phyloP scores from a whole-genome alignment of 2,329 filamentous ascomycete genomes.

The Fusarium avenaceum region DNA sequence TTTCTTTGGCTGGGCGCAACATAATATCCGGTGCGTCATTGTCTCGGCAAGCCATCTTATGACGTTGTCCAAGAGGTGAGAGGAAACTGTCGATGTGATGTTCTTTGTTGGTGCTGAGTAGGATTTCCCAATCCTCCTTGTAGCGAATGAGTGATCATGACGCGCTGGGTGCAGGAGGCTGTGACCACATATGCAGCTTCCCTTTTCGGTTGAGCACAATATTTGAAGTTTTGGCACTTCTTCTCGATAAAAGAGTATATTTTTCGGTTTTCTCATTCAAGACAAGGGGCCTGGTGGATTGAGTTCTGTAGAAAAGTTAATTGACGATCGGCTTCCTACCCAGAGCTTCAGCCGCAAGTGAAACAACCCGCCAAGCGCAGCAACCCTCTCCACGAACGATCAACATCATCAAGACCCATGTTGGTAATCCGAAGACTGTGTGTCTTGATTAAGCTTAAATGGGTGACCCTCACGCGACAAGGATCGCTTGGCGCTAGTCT shows the following conservation, averaged over 20 bases:
- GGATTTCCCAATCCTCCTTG: background rate
- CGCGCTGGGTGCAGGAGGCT: constrained; percentile 6
- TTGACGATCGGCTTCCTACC: background rate
- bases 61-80: constrained; percentile 38
- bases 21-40: constrained; percentile 34
- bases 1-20: constrained; percentile 30
- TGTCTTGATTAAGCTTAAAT: constrained; percentile 40
- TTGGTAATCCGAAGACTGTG: background rate
- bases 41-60: constrained; percentile 31
- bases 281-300: accelerated
- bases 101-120: constrained; percentile 13
- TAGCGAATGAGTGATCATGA: constrained; percentile 5
- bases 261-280: accelerated
- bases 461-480: constrained; percentile 23
- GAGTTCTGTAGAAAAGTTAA: background rate
- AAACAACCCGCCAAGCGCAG: background rate
- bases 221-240: accelerated
- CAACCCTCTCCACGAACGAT: background rate
- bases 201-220: accelerated
- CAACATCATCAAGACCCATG: constrained; percentile 4
- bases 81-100: background rate
- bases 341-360: background rate
- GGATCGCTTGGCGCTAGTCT: constrained; percentile 34
- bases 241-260: background rate
- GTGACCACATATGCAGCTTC: background rate